A percentile compares a stretch with the other conserved stretches of the same genome.
These are phyloP conservation scores for Rhizopus stolonifer DNA, from an alignment of 371 early-diverging fungal species.

Conservation along the genomic window DNA sequence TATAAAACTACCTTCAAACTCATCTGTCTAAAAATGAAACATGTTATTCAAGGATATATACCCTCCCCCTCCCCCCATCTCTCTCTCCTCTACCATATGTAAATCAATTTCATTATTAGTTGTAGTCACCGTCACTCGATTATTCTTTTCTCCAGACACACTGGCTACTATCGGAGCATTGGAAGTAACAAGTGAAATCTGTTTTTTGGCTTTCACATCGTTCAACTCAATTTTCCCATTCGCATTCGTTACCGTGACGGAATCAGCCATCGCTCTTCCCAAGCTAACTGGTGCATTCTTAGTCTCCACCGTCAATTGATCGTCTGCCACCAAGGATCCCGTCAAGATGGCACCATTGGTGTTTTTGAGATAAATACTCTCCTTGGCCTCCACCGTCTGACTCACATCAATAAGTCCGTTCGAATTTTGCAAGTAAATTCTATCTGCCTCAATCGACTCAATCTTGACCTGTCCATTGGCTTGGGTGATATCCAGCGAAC, in stretches of 20 bases:
- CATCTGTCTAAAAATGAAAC: no score
- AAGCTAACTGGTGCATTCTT: conserved; percentile 6
- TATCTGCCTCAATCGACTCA: not conserved
- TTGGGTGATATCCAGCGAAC: not conserved
- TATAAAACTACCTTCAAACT: conserved; percentile 8
- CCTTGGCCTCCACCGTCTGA: conserved; percentile 9
- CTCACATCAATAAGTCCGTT: conserved; percentile 3
- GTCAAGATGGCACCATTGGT: conserved; percentile 4
- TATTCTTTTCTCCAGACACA: conserved; percentile 14
- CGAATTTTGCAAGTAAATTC: no score
- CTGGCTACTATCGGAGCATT: conserved; percentile 9
- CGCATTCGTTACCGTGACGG: conserved; percentile 1
- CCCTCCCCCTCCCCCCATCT: no score
- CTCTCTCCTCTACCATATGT: conserved; percentile 27
- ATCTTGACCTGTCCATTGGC: conserved; percentile 5
- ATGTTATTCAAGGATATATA: no score
- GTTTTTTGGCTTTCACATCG: conserved; percentile 5
- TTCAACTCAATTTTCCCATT: conserved; percentile 5
- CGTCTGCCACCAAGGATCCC: conserved; percentile 7
- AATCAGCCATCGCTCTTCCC: conserved; percentile 2
- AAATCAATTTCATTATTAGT: conserved; percentile 3
- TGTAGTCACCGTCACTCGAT: conserved; percentile 4
- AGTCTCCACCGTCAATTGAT: conserved; percentile 5
- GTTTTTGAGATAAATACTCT: not conserved
- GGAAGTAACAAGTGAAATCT: conserved; percentile 5